Base-by-base conservation (phyloP, 768 basidiomycete species). In the Tylopilus plumbeoviolaceoides region DNA sequence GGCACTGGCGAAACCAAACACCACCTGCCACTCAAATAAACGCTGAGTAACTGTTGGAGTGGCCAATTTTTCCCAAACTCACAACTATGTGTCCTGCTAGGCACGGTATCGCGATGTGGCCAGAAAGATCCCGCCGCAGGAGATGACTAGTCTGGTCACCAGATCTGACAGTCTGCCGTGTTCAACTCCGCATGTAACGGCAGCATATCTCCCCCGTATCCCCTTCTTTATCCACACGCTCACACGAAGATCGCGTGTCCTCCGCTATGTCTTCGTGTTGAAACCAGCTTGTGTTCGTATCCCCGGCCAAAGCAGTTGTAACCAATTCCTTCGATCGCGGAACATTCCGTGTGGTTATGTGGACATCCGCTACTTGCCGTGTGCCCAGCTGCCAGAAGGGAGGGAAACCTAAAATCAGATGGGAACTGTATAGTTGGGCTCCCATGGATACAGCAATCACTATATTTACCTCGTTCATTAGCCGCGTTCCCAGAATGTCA, bases 1-100 rank as follows among this genome's bases (percentile, higher is more conserved):
- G 41, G 50, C 58, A 59, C 48, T 51, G 54, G 43, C 17, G 45
- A 9, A 36, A 33, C 47, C 53, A 58, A 62, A 59, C 46, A 60
- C 14, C 33, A 18, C 47, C 46, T 45, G 43, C 50, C 40, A 9
- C 47, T 39, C 25, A 25, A 51, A 43, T 8, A 36, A n/a, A 35
- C n/a, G n/a, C 7, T 20, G 41, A n/a, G 38, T 36, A 15, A 36
- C 17, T 7, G n/a, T 28, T n/a, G 44, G 39, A 30, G 40, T 25
- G 23, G 15, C 35, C 38, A 25, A 23, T 38, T 23, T 15, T 18
- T 21, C 28, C 43, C 10, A 59, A 21, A 43, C 47, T 50, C 49
- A 40, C 42, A 47, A 6, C 43, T 33, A 6, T 25, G 7, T 7
- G 35, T 36, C 35, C 35, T 36, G 7, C 38, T 25, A 44, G 56